A percentile compares a stretch with the other conserved stretches of the same genome.
These are phyloP conservation scores for Elaeagnus macrophylla DNA, from an alignment of 306 rosid species.

Conservation along the genomic window DNA sequence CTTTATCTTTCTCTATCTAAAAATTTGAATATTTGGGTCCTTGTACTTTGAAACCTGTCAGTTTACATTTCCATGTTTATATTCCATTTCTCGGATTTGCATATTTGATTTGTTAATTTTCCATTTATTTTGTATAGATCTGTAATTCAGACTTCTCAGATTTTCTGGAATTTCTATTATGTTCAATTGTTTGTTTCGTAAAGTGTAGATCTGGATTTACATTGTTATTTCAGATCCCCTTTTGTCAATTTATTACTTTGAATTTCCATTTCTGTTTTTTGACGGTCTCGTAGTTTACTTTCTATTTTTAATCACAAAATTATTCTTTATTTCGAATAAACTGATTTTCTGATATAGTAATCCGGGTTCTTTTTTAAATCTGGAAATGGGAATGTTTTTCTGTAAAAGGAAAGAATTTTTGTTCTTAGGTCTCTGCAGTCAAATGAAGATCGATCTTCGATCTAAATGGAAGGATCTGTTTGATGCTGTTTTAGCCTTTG, in stretches of 20 bases:
- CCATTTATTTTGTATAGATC: slow-evolving; percentile 12
- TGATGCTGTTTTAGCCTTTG: not conserved
- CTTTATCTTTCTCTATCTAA: slow-evolving; percentile 19
- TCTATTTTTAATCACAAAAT: no score
- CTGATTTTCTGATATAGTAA: not conserved
- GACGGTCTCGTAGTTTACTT: slow-evolving; percentile 5
- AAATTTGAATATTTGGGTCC: slow-evolving; percentile 75
- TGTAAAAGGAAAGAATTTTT: not conserved
- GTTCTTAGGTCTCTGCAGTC: slow-evolving; percentile 19
- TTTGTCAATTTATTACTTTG: slow-evolving; percentile 20
- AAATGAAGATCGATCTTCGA: slow-evolving; percentile 5
- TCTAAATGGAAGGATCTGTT: slow-evolving; percentile 12
- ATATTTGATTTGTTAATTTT: slow-evolving; percentile 11
- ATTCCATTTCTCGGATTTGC: not conserved
- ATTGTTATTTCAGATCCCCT: not conserved
- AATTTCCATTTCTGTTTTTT: slow-evolving; percentile 26
- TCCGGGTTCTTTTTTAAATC: slow-evolving; percentile 2
- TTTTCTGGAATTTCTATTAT: slow-evolving; percentile 14
- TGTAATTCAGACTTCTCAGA: slow-evolving; percentile 32
- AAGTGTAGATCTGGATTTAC: slow-evolving; percentile 29
- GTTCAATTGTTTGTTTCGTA: slow-evolving; percentile 7
- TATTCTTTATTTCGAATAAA: not conserved
- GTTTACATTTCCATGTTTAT: slow-evolving; percentile 27
- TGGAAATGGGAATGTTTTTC: not conserved
- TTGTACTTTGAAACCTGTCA: slow-evolving; percentile 45